These are phyloP conservation scores for Chenopodium suecicum DNA, from an alignment of 148 eudicot genomes.

Conservation along the genomic window DNA sequence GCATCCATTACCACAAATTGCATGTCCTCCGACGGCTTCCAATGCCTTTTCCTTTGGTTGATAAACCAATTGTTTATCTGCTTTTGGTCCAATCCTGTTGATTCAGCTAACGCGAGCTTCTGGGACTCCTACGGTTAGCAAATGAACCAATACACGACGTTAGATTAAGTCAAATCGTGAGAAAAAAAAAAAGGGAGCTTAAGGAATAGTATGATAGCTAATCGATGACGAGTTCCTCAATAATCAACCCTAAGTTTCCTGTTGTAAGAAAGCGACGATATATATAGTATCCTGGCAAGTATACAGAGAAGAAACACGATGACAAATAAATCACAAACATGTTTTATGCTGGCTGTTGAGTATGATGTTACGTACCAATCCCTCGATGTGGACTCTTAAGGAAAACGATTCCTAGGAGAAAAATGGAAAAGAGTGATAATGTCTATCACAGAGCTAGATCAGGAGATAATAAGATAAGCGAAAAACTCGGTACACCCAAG, in stretches of 20 bases:
- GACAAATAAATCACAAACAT: too few relatives aligned
- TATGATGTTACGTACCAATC: too few relatives aligned
- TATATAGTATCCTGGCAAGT: too few relatives aligned
- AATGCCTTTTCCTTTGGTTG: constrained; percentile 92
- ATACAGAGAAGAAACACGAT: too few relatives aligned
- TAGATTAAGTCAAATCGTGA: neutral
- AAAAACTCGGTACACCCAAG: too few relatives aligned
- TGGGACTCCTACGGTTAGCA: constrained; percentile 63
- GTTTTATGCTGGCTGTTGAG: too few relatives aligned
- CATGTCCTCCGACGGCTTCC: constrained; percentile 99
- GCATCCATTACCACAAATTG: constrained; percentile 74
- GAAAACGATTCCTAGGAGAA: too few relatives aligned
- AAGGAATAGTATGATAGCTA: neutral
- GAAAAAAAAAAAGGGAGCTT: neutral
- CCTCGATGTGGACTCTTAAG: too few relatives aligned
- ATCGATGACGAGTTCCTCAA: neutral
- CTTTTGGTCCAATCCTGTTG: constrained; percentile 90
- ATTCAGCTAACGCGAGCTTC: constrained; percentile 81
- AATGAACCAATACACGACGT: neutral
- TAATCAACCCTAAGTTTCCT: neutral
- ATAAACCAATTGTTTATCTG: constrained; percentile 99
- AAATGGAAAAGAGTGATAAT: neutral
- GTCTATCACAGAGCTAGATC: neutral
- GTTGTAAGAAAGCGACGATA: neutral
- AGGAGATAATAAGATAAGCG: too few relatives aligned